Evolutionary conservation across 768 basidiomycete genomes (phyloP).

Genomic region (Phylloporus sp.): DNA sequence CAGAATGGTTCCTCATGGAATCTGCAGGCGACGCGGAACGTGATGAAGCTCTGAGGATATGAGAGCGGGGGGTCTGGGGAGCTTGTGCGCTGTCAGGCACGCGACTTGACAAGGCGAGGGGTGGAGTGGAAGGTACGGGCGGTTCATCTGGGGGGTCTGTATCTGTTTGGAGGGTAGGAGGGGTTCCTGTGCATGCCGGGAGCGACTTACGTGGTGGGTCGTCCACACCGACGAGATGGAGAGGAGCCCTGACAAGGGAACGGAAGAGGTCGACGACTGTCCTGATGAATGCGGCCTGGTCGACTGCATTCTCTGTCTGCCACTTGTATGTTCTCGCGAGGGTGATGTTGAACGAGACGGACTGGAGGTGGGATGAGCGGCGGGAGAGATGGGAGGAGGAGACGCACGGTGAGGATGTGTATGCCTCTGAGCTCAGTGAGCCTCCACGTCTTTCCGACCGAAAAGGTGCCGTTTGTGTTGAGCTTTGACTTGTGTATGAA

Average conservation of each 20-base stretch:
- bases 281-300: constrained; percentile 72
- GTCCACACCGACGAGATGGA: constrained; percentile 59
- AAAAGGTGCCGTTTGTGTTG: constrained; percentile 92
- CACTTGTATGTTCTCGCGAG: constrained; percentile 88
- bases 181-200: neutral
- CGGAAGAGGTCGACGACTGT: constrained; percentile 62
- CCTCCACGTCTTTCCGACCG: constrained; percentile 96
- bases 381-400: constrained; percentile 8
- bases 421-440: constrained; percentile 77
- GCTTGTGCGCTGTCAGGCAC: constrained; percentile 21
- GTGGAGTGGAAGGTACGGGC: neutral
- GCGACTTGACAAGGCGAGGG: constrained; percentile 6
- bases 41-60: constrained; percentile 27
- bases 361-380: constrained; percentile 37
- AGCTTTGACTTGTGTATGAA: constrained; percentile 95
- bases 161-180: constrained; percentile 15
- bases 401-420: constrained; percentile 69
- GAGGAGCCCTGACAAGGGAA: constrained; percentile 39
- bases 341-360: constrained; percentile 71
- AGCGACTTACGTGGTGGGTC: constrained; percentile 37
- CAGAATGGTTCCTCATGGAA: constrained; percentile 22
- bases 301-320: constrained; percentile 72
- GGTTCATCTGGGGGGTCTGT: constrained; percentile 4
- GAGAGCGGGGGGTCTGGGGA: constrained; percentile 22
- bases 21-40: constrained; percentile 41